These are phyloP conservation scores for Citrus unshiu DNA, from an alignment of 345 rosid species.

Conservation along the genomic window DNA sequence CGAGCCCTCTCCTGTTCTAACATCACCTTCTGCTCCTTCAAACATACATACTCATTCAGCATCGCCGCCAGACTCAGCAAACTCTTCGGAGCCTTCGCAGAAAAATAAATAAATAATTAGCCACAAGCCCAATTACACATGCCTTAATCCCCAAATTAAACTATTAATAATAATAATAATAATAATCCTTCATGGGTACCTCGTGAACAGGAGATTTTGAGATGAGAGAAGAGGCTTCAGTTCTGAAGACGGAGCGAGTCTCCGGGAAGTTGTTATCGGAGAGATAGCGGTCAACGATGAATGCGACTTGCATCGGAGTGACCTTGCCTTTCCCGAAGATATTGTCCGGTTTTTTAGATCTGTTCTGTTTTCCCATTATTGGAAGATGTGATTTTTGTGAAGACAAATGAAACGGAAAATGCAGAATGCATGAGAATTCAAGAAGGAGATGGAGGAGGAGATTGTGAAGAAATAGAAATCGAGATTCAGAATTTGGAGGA, in stretches of 20 bases:
- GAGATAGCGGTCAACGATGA: conserved; percentile 84
- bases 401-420: conserved; percentile 7
- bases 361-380: conserved; percentile 53
- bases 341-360: conserved; percentile 31
- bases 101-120: not conserved
- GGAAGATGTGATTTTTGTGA: not conserved
- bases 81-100: conserved; percentile 58
- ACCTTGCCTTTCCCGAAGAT: conserved; percentile 60
- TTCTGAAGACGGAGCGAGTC: conserved; percentile 51
- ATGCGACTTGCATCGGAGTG: conserved; percentile 75
- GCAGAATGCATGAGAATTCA: not conserved
- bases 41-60: conserved; percentile 58
- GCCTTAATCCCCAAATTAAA: not conserved
- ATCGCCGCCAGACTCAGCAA: conserved; percentile 66
- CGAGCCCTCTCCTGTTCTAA: conserved; percentile 60
- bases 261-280: conserved; percentile 55
- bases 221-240: conserved; percentile 71
- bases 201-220: conserved; percentile 60
- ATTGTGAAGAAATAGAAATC: not conserved
- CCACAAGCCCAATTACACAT: not conserved
- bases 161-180: not conserved
- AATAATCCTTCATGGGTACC: conserved; percentile 22
- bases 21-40: conserved; percentile 63
- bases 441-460: not conserved
- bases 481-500: not conserved